Conservation (phyloP, 768 basidiomycete genomes). For the Psilocybe azurescens region DNA sequence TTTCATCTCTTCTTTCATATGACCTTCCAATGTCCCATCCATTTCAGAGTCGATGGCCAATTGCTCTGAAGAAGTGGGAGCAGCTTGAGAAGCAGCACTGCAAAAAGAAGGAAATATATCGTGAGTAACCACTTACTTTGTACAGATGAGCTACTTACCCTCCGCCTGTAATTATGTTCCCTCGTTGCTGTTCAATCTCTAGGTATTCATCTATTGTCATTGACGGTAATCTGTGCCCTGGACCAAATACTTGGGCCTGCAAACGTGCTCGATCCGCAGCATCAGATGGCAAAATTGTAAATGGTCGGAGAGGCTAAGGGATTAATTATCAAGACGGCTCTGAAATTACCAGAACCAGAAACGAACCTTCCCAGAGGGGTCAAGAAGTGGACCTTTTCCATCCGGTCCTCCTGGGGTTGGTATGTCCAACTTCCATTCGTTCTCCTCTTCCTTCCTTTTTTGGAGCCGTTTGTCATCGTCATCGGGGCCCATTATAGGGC, state of each 20-base stretch:
- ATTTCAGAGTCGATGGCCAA: conserved; percentile 80
- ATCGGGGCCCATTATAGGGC: conserved; percentile 33
- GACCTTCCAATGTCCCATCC: conserved; percentile 77
- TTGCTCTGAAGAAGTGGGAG: conserved; percentile 78
- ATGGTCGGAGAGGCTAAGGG: conserved; percentile 82
- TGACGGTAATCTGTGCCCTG: conserved; percentile 84
- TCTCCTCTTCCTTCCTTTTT: conserved; percentile 46
- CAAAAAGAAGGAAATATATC: conserved; percentile 3
- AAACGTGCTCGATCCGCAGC: conserved; percentile 71
- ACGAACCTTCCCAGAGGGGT: conserved; percentile 76
- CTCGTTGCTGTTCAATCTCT: conserved; percentile 80
- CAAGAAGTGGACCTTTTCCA: conserved; percentile 69
- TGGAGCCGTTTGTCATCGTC: conserved; percentile 45
- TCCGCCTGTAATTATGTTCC: conserved; percentile 87
- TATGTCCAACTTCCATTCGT: conserved; percentile 78
- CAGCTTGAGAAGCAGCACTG: conserved; percentile 70
- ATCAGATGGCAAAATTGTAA: conserved; percentile 86
- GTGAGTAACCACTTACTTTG: conserved; percentile 8
- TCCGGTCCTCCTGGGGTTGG: conserved; percentile 47
- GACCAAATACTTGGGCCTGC: conserved; percentile 82
- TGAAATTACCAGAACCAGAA: too few species aligned
- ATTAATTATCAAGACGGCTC: background rate
- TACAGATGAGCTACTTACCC: conserved; percentile 59
- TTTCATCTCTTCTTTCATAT: conserved; percentile 75
- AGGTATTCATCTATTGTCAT: conserved; percentile 98